Conservation (phyloP, 2,329 filamentous ascomycete species). For the Clarireedia homoeocarpa region DNA sequence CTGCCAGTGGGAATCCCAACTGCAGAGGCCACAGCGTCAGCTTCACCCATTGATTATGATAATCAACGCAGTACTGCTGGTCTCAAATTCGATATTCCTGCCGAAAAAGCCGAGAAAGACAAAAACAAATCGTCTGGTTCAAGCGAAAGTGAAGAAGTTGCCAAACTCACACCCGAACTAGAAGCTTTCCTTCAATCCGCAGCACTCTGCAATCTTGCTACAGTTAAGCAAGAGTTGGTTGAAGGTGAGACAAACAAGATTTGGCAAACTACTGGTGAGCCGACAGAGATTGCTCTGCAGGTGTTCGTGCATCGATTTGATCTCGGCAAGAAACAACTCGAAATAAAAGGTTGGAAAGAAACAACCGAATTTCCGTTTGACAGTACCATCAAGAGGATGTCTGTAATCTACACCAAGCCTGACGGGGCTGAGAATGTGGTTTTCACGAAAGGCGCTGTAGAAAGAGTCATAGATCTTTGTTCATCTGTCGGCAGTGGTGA, state of each 20-base stretch:
- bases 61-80: conserved; percentile 51
- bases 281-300: conserved; percentile 67
- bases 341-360: conserved; percentile 46
- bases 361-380: conserved; percentile 67
- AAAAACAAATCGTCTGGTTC: conserved; percentile 22
- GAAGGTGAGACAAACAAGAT: conserved; percentile 45
- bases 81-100: conserved; percentile 39
- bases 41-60: conserved; percentile 45
- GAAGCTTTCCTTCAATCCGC: conserved; percentile 52
- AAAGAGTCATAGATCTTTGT: conserved; percentile 59
- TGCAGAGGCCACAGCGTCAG: neutral
- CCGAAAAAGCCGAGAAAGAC: conserved; percentile 34
- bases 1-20: too few relatives aligned
- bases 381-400: conserved; percentile 70
- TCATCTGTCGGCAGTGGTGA: conserved; percentile 38
- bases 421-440: conserved; percentile 35
- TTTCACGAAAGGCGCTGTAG: conserved; percentile 62
- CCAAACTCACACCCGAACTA: conserved; percentile 36
- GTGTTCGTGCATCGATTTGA: conserved; percentile 64
- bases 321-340: conserved; percentile 41
- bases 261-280: conserved; percentile 59
- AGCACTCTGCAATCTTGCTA: conserved; percentile 52
- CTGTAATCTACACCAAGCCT: conserved; percentile 51
- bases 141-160: conserved; percentile 16
- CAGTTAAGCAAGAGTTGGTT: conserved; percentile 57